A percentile compares a stretch with the other conserved stretches of the same genome.
Conservation (phyloP, 1,284 basidiomycete species). For the Apiotrichum montevideense region DNA sequence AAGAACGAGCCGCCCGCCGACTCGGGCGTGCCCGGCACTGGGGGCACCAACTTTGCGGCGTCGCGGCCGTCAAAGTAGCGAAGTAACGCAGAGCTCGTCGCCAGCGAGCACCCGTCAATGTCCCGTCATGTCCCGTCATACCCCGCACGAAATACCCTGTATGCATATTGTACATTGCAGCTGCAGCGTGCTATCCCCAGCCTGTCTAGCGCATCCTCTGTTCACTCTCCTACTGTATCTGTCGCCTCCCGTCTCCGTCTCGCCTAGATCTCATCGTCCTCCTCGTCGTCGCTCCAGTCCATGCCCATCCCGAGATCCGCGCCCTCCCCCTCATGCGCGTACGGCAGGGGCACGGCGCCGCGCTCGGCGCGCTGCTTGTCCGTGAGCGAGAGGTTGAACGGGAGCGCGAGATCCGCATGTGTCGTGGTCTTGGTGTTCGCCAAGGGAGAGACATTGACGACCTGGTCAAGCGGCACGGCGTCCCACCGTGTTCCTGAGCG, state of each 20-base stretch:
- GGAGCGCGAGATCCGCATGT: constrained; percentile 52
- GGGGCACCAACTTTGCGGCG: constrained; percentile 35
- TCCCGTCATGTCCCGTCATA: background rate
- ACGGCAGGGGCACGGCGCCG: constrained; percentile 75
- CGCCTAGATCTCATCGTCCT: constrained; percentile 34
- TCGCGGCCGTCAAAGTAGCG: background rate
- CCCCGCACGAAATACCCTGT: constrained; percentile 1
- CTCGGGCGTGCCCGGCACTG: constrained; percentile 41
- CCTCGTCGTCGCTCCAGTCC: constrained; percentile 37
- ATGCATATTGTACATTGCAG: background rate
- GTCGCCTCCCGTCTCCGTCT: too few species aligned
- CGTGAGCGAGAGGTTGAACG: constrained; percentile 84
- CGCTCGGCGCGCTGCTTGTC: constrained; percentile 70
- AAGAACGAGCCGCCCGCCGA: constrained; percentile 23
- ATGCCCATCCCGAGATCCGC: constrained; percentile 21
- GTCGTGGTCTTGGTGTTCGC: constrained; percentile 42
- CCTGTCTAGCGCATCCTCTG: background rate
- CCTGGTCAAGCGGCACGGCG: constrained; percentile 3
- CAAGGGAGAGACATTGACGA: constrained; percentile 5
- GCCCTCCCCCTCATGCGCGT: constrained; percentile 66
- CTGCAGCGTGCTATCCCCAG: too few species aligned
- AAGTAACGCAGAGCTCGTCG: background rate
- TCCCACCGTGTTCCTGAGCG: background rate
- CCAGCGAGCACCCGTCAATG: background rate
- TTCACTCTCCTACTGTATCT: too few species aligned